Percentiles rank a stretch among this genome's conserved stretches.
Conservation (phyloP, 1,284 basidiomycete genomes). For the Testicularia cyperi region DNA sequence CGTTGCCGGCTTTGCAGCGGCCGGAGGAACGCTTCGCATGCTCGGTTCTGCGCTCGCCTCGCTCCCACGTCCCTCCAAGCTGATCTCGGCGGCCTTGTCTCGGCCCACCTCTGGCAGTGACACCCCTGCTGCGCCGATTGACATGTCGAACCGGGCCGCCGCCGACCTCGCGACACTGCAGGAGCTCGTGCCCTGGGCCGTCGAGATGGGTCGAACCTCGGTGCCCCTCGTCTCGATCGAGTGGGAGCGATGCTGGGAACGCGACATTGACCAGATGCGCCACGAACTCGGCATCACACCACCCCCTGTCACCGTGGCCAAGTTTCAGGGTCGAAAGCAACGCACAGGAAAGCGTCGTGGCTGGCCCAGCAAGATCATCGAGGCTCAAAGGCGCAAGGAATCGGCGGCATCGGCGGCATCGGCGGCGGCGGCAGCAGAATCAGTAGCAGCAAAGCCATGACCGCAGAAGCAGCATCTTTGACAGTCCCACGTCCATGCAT, state of each 20-base stretch:
- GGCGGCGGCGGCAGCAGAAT: slow-evolving; percentile 4
- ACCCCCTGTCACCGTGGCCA: slow-evolving; percentile 45
- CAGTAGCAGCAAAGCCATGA: slow-evolving; percentile 2
- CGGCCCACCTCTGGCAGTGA: slow-evolving; percentile 16
- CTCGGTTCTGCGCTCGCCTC: slow-evolving; percentile 19
- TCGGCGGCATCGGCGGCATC: not conserved
- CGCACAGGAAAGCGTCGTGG: slow-evolving; percentile 32
- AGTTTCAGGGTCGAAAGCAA: slow-evolving; percentile 29
- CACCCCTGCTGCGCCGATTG: slow-evolving; percentile 62
- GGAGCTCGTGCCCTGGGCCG: slow-evolving; percentile 67
- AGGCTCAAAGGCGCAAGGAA: slow-evolving; percentile 26
- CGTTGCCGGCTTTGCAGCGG: slow-evolving; percentile 77
- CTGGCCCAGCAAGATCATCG: slow-evolving; percentile 51
- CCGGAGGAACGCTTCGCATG: slow-evolving; percentile 67
- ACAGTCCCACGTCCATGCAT: not conserved
- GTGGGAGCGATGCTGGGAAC: slow-evolving; percentile 93
- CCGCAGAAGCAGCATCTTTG: slow-evolving; percentile 4
- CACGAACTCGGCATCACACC: slow-evolving; percentile 71
- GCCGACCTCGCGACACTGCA: slow-evolving; percentile 23
- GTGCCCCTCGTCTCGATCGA: slow-evolving; percentile 82
- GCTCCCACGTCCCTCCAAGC: slow-evolving; percentile 23
- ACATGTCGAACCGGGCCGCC: not conserved
- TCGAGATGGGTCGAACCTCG: slow-evolving; percentile 74
- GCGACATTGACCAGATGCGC: slow-evolving; percentile 77
- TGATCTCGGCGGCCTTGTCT: slow-evolving; percentile 9